Base-by-base conservation (phyloP, 441 rosid genomes). In the Gossypium gossypioides region DNA sequence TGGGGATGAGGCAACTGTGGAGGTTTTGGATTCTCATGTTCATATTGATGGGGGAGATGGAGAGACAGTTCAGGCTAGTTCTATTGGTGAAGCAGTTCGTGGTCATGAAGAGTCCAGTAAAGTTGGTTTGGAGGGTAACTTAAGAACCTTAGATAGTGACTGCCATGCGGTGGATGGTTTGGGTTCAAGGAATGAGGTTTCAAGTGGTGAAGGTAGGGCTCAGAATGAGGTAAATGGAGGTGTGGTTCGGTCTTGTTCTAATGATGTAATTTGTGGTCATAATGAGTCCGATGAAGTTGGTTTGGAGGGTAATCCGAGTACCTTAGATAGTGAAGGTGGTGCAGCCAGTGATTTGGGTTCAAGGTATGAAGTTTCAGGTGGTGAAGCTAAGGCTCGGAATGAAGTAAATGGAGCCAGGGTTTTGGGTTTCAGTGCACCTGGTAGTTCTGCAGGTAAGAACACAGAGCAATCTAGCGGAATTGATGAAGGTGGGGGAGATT, bases 21-120 rank as follows among this genome's bases (percentile, higher is more conserved):
- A 79, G 79, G 85, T 73, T 72, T 67, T 72, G 80, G 87, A 83
- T 68, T 83, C 87, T 68, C 76, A 77, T 52, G 86, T 79, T 74
- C 74, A 66, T 57, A 69, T 42, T 40, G 78, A 71, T 77, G 73
- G 64, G 46, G 58, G 71, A 48, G 71, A 64, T 44, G 74, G 74
- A 50, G 80, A 68, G 73, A 83, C 32, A 1, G 69, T 59, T 61
- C 86, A 69, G 46, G 81, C 40, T 25, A 69, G 69, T 70, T 63
- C 64, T 3, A 67, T 72, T 9, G 61, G 12, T 78, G 84, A 75
- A 71, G 83, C 58, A 6, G 61, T 67, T 29, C n/a, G 5, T 54
- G 80, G 55, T 5, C 6, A 3, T 21, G 77, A 44, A 51, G 79
- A 50, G 13, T 55, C 68, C 0, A 71, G 0, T 8, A 78, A 66